Percentiles rank a stretch among this genome's conserved stretches.
phyloP scores from a whole-genome alignment of 345 rosid species.

The Orychophragmus violaceus region DNA sequence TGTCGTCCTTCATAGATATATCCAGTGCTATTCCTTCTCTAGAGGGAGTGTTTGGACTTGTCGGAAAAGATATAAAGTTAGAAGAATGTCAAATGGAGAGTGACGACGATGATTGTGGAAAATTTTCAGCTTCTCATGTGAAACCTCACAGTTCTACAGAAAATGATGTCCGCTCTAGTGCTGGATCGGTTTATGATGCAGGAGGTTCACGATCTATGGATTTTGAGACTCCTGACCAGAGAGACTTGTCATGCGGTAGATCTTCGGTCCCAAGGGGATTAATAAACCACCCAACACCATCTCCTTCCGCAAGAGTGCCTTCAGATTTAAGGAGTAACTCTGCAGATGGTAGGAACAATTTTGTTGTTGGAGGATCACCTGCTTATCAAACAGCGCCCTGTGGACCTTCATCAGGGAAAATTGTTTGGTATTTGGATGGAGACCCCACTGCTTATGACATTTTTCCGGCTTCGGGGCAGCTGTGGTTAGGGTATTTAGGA shows the following conservation, averaged over 20 bases:
- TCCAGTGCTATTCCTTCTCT: slow-evolving; percentile 46
- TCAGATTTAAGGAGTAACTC: slow-evolving; percentile 57
- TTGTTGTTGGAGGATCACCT: slow-evolving; percentile 52
- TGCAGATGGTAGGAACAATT: slow-evolving; percentile 55
- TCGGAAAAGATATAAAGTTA: slow-evolving; percentile 36
- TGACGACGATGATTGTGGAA: slow-evolving; percentile 51
- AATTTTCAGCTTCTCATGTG: slow-evolving; percentile 34
- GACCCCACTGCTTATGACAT: slow-evolving; percentile 69
- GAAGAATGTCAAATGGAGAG: slow-evolving; percentile 49
- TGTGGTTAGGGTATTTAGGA: slow-evolving; percentile 78
- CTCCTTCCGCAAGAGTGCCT: slow-evolving; percentile 55
- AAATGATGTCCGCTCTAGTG: slow-evolving; percentile 42
- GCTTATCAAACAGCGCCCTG: slow-evolving; percentile 39
- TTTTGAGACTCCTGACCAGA: slow-evolving; percentile 59
- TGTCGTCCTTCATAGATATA: slow-evolving; percentile 43
- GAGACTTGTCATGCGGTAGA: slow-evolving; percentile 54
- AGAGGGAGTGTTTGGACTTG: slow-evolving; percentile 47
- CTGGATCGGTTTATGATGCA: slow-evolving; percentile 49
- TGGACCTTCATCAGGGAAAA: slow-evolving; percentile 43
- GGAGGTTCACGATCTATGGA: slow-evolving; percentile 63
- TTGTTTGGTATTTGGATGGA: slow-evolving; percentile 74
- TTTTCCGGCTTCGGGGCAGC: slow-evolving; percentile 77
- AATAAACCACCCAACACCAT: slow-evolving; percentile 47
- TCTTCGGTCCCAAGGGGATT: slow-evolving; percentile 60
- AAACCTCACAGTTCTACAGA: slow-evolving; percentile 38